These are phyloP conservation scores for Suhomyces chickasaworum DNA, from an alignment of 1,139 yeast species.

Conservation along the genomic window DNA sequence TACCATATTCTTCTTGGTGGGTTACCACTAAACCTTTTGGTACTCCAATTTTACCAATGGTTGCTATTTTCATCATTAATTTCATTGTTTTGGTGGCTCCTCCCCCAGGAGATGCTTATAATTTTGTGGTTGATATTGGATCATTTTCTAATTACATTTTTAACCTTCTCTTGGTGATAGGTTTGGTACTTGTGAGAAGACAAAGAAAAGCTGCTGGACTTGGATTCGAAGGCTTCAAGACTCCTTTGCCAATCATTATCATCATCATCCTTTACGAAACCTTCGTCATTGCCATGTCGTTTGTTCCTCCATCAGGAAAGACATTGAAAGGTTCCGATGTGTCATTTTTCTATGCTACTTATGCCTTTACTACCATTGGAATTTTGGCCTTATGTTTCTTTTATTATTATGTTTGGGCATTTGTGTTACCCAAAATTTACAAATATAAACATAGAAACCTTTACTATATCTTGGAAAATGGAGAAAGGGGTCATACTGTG, in stretches of 20 bases:
- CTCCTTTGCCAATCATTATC: conserved; percentile 34
- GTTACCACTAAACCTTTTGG: conserved; percentile 45
- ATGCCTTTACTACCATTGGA: conserved; percentile 33
- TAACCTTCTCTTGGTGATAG: conserved; percentile 36
- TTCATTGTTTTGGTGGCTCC: conserved; percentile 45
- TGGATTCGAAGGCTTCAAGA: conserved; percentile 32
- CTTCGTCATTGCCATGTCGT: conserved; percentile 42
- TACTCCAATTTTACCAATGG: conserved; percentile 43
- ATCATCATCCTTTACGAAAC: conserved; percentile 33
- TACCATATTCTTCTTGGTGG: conserved; percentile 44
- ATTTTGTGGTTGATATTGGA: conserved; percentile 39
- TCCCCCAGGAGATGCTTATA: conserved; percentile 49
- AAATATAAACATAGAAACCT: conserved; percentile 35
- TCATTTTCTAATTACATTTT: conserved; percentile 26
- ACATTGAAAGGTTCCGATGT: conserved; percentile 40
- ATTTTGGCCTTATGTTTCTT: conserved; percentile 33
- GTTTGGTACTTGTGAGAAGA: conserved; percentile 37
- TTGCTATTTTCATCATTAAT: conserved; percentile 40
- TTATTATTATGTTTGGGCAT: conserved; percentile 40
- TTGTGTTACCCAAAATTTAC: conserved; percentile 35
- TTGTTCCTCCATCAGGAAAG: conserved; percentile 40
- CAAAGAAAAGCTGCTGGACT: conserved; percentile 38
- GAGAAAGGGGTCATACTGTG: conserved; percentile 43
- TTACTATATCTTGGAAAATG: conserved; percentile 34
- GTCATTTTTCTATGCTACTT: conserved; percentile 32